Evolutionary conservation across 2,329 filamentous ascomycete species (phyloP).

Genomic region (Fonsecaea pugnacius): DNA sequence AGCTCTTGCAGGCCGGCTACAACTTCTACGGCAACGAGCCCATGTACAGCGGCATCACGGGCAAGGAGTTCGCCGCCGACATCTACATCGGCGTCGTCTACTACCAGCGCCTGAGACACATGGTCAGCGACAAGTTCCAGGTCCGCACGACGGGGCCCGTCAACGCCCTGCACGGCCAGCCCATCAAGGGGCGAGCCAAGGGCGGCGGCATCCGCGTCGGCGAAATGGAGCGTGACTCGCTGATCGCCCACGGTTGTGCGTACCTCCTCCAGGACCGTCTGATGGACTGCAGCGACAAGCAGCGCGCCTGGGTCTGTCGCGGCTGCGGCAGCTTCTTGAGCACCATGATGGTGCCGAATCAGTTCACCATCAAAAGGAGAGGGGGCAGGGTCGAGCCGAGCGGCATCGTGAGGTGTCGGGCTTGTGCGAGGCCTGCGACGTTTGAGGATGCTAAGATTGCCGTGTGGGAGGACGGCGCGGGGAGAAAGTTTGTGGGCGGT

Average conservation of each 20-base stretch:
- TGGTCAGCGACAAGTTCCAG: conserved; percentile 99
- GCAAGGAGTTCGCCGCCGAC: conserved; percentile 88
- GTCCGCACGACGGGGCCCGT: conserved; percentile 94
- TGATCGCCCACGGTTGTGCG: conserved; percentile 92
- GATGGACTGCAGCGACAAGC: conserved; percentile 96
- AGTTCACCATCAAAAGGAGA: conserved; percentile 31
- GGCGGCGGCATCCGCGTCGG: conserved; percentile 98
- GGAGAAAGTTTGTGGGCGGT: conserved; percentile 81
- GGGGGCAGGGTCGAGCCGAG: conserved; percentile 49
- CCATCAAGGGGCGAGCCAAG: conserved; percentile 94
- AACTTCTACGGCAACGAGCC: conserved; percentile 99
- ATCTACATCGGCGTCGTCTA: conserved; percentile 98
- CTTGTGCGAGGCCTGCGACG: conserved; percentile 70
- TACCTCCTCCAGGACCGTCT: conserved; percentile 94
- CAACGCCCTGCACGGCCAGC: conserved; percentile 87
- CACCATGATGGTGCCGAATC: conserved; percentile 64
- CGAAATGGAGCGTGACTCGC: conserved; percentile 97
- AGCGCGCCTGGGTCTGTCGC: conserved; percentile 85
- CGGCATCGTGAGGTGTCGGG: conserved; percentile 75
- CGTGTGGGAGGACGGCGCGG: conserved; percentile 87
- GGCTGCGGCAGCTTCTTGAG: conserved; percentile 88
- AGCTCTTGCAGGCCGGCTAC: conserved; percentile 92
- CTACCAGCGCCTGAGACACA: conserved; percentile 96
- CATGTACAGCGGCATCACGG: conserved; percentile 97
- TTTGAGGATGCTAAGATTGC: conserved; percentile 70